Base-by-base conservation (phyloP, 78 protist genomes). In the Neovahlkampfia damariscottae region DNA sequence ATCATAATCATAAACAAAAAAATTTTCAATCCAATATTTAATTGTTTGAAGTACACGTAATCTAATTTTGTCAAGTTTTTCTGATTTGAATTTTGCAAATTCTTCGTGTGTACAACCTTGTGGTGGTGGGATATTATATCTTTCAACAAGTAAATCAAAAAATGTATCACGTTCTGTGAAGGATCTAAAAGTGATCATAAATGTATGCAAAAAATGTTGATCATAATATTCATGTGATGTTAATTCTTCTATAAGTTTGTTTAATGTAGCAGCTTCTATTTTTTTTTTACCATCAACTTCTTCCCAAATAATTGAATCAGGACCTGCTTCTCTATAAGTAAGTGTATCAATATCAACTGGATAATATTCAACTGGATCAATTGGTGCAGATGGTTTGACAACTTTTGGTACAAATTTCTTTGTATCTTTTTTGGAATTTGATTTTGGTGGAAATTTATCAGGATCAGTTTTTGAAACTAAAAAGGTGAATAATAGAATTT, bases 71-170 rank as follows among this genome's bases (percentile, higher is more conserved):
- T 30, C 19, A 19, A 69, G 19, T 19, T 19, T 19, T 10, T 69
- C 67, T 19, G 19, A 30, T 19, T 19, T 19, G 72, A 69, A 69
- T n/a, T 69, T 28, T 19, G 72, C 19, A 19, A 19, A 19, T n/a
- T 19, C 19, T 69, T 19, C 72, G 19, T 19, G 72, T 19, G 19
- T 69, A 69, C 72, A 19, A 69, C 10, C 67, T 19, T n/a, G 19
- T 69, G 19, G 68, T 10, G 67, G 72, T 30, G 72, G 72, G 19
- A 69, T 69, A n/a, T 69, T 19, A 19, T 31, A 69, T 28, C 72
- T 69, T 19, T 19, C 68, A 30, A 69, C 29, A 19, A 69, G 72
- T 28, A 30, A 19, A 30, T 69, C 72, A 30, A 69, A 69, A 19
- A 69, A 19, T 69, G 19, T n/a, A 19, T 69, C 19, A 31, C 68